phyloP scores from a whole-genome alignment of 1,139 yeast genomes.

The Geotrichum carabidarum region DNA sequence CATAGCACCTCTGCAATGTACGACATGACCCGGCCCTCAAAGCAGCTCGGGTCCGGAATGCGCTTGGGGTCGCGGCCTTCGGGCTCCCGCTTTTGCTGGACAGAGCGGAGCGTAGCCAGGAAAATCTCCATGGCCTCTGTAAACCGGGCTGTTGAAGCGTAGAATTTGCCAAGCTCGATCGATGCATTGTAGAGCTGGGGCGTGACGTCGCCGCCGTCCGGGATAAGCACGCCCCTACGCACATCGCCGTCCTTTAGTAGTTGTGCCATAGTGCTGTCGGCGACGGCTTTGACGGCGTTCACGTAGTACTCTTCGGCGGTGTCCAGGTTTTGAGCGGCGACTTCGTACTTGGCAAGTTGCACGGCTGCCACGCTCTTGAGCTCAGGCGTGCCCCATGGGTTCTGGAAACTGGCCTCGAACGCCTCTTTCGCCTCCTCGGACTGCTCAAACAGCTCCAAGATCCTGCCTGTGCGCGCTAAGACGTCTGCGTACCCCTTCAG shows the following conservation, averaged over 20 bases:
- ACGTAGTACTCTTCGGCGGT: slow-evolving; percentile 41
- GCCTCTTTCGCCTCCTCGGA: slow-evolving; percentile 34
- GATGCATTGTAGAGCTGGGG: slow-evolving; percentile 18
- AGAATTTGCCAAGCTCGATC: slow-evolving; percentile 35
- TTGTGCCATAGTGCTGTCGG: slow-evolving; percentile 5
- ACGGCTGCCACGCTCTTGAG: slow-evolving; percentile 31
- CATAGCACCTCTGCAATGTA: slow-evolving; percentile 64
- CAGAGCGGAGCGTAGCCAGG: slow-evolving; percentile 32
- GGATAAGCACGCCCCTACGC: slow-evolving; percentile 18
- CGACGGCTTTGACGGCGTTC: slow-evolving; percentile 37
- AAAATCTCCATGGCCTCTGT: slow-evolving; percentile 34
- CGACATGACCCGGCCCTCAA: slow-evolving; percentile 45
- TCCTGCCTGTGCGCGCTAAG: slow-evolving; percentile 37
- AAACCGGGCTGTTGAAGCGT: slow-evolving; percentile 27
- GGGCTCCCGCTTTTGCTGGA: slow-evolving; percentile 24
- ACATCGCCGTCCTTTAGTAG: slow-evolving; percentile 35
- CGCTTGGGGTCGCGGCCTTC: slow-evolving; percentile 20
- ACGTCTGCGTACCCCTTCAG: slow-evolving; percentile 39
- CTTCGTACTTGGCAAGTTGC: slow-evolving; percentile 29
- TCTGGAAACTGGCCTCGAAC: slow-evolving; percentile 31
- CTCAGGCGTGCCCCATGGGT: slow-evolving; percentile 33
- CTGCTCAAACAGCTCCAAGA: slow-evolving; percentile 29
- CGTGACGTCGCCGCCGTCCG: slow-evolving; percentile 6
- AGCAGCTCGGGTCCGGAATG: slow-evolving; percentile 23
- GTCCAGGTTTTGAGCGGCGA: slow-evolving; percentile 27